Base-by-base conservation (phyloP, 1,284 basidiomycete genomes). In the Volvariella surrecta region DNA sequence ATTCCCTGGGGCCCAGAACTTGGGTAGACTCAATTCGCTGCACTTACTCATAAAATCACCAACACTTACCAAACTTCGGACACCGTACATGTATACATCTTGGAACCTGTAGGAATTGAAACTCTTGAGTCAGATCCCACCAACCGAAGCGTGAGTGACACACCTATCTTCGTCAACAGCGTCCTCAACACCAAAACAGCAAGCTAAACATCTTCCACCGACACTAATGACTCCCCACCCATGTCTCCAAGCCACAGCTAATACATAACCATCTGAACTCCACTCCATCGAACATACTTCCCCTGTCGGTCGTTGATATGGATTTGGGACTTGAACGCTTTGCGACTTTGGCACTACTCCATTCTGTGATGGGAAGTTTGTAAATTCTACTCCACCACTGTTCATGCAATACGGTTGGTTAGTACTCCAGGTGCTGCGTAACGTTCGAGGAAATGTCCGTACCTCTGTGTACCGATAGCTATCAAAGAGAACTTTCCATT, bases 201-300 rank as follows among this genome's bases (percentile, higher is more conserved):
- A 83, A 4, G 82, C 82, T 45, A 91, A 68, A 60, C 92, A 84
- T 48, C 92, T 73, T 9, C 96, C 94, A 19, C 89, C 89, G 22
- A 95, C 83, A 57, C 88, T 94, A 71, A 93, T 92, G 3, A 96
- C 74, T 0, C 84, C 88, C 88, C 93, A 96, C 3, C 92, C 94
- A 45, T 77, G 64, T 49, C 82, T 74, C 83, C 91, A 98, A 0
- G 90, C 94, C 1, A 93, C 90, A n/a, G 93, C 94, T n/a, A 99
- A 71, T 1, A 90, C 91, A 61, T 96, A 92, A 1, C 95, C 96
- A 61, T 99, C 96, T 2, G 87, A 88, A 45, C 84, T 94, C 90
- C 93, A 97, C 51, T 90, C 79, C 59, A 97, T 71, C 10, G 78
- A 64, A 37, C 65, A 76, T 1, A 97, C 84, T n/a, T 73, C 61